phyloP scores from a whole-genome alignment of 176 grass and related monocot genomes.

The Cymbopogon citratus region DNA sequence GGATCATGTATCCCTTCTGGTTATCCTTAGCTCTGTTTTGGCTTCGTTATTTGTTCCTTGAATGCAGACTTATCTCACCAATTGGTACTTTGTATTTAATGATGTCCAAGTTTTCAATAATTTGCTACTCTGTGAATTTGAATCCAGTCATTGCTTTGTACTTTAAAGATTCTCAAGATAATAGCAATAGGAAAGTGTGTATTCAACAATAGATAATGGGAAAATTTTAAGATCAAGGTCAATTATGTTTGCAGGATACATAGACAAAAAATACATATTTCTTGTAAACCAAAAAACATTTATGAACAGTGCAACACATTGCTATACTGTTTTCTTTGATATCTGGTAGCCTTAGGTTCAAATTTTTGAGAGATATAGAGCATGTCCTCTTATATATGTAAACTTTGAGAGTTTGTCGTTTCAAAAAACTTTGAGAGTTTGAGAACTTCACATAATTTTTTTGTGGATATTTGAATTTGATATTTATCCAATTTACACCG shows the following conservation, averaged over 20 bases:
- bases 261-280: background rate
- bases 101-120: constrained; percentile 8
- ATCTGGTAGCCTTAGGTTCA: background rate
- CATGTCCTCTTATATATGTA: background rate
- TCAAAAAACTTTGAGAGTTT: too few species aligned
- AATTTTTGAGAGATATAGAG: background rate
- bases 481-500: background rate
- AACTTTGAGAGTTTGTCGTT: too few species aligned
- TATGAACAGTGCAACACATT: background rate
- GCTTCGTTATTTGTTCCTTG: background rate
- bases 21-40: background rate
- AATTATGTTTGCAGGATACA: background rate
- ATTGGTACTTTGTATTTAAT: background rate
- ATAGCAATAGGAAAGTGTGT: background rate
- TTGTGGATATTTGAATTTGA: background rate
- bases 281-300: background rate
- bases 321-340: background rate
- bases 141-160: background rate
- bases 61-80: background rate
- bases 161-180: background rate
- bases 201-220: background rate
- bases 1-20: constrained; percentile 3
- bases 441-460: background rate
- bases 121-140: background rate
- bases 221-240: background rate